A percentile compares a stretch with the other conserved stretches of the same genome.
phyloP scores from a whole-genome alignment of 371 early-diverging fungal genomes.

The Mortierella sp. region DNA sequence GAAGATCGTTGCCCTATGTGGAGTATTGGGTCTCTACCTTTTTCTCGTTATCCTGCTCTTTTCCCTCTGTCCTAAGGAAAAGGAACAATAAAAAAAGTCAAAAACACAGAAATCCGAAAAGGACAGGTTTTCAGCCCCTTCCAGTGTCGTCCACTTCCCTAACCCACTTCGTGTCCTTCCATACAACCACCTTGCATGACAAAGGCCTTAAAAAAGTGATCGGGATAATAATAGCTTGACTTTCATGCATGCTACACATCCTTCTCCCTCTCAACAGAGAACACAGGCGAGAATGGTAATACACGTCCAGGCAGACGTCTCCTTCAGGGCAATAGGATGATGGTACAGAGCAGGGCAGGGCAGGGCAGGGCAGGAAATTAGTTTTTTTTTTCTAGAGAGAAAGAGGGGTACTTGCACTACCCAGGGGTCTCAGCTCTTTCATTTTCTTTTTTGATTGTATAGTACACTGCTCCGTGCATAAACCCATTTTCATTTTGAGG shows the following conservation, averaged over 20 bases:
- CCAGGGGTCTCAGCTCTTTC: not conserved
- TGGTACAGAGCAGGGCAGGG: too few species aligned
- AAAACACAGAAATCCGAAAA: not conserved
- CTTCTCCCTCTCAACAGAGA: too few species aligned
- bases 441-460: not conserved
- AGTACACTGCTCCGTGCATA: not conserved
- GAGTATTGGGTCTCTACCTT: too few species aligned
- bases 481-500: not conserved
- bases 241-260: not conserved
- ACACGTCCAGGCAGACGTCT: not conserved
- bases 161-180: not conserved
- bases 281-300: not conserved
- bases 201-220: not conserved
- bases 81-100: not conserved
- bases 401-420: too few species aligned
- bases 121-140: not conserved
- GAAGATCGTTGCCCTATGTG: too few species aligned
- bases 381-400: not conserved
- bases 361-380: not conserved
- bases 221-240: slow-evolving; percentile 5
- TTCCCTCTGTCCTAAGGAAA: too few species aligned
- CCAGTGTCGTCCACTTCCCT: not conserved
- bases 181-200: not conserved
- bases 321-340: too few species aligned
- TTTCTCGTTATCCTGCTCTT: too few species aligned